Evolutionary conservation across 2,329 filamentous ascomycete genomes (phyloP), one percentile per base, ranked within the genome.

Genomic region (Phyllosticta paracitricarpa): DNA sequence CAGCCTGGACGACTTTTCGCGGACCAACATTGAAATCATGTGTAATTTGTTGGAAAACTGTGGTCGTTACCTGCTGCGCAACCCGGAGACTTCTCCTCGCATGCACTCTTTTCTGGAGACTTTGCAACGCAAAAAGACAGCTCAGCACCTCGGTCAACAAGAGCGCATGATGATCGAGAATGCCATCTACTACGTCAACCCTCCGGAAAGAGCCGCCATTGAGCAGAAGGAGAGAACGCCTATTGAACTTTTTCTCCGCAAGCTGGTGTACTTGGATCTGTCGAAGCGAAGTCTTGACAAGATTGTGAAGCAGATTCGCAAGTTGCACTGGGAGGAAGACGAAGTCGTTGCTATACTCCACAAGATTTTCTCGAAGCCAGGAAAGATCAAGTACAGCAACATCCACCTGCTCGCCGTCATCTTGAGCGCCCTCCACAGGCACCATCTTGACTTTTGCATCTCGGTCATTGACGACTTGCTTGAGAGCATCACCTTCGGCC

Each of bases 11-110:
- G 94, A 99, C 70, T 99, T 99, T 71, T 97, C 94, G 2, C 85
- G 93, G 64, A 97, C 97, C 89, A 99, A 99, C 70, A 97, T 99
- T 65, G 95, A 99, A 73, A 97, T 99, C 68, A 93, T 99, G 65
- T 95, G 92, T 69, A 96, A 95, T 69, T 80, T 99, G 28, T 81
- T 99, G 24, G 94, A 99, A 73, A 97, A 97, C 65, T 99, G 95
- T 70, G 94, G 94, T 53, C 86, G 94, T 19, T 99, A 97, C 74
- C 79, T 99, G 24, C 82, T 99, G 62, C 89, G 93, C 57, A 97
- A 94, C 67, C 87, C 91, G 0, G 92, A 97, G 64, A 97, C 95
- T 0, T 88, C 89, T 9, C 93, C 93, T 8, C 86, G 94, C 53
- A 99, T 99, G 94, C 79, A 82, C 1, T 93, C 90, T 0, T 99